Conservation (phyloP, 345 rosid genomes). For the Ceriops zippeliana region DNA sequence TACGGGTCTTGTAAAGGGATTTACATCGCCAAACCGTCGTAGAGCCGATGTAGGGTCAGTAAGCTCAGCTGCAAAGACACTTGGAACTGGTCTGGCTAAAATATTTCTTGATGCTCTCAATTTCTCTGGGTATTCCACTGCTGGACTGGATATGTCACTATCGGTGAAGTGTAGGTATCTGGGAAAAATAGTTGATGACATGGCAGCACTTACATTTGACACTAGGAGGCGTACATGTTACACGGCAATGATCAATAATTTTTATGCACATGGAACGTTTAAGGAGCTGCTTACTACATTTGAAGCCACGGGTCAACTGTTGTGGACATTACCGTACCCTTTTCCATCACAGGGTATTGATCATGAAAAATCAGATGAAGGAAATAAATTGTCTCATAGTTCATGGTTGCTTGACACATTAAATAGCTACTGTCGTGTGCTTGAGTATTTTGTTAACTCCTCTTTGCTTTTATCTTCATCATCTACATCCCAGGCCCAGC, state of each 20-base stretch:
- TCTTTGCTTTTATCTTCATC: conserved; percentile 59
- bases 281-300: conserved; percentile 87
- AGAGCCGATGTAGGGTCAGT: conserved; percentile 71
- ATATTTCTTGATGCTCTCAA: conserved; percentile 74
- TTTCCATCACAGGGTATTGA: conserved; percentile 49
- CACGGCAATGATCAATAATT: conserved; percentile 82
- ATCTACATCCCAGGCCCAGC: conserved; percentile 78
- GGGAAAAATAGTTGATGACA: conserved; percentile 89
- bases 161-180: conserved; percentile 91
- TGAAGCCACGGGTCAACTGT: conserved; percentile 89
- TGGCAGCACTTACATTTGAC: conserved; percentile 73
- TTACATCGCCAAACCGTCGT: conserved; percentile 84
- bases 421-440: conserved; percentile 68
- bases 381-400: conserved; percentile 55
- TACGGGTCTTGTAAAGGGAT: conserved; percentile 85
- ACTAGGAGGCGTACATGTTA: conserved; percentile 74
- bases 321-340: conserved; percentile 71
- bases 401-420: conserved; percentile 81
- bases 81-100: conserved; percentile 81
- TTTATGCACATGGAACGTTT: conserved; percentile 88
- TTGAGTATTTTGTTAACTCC: conserved; percentile 87
- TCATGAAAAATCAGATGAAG: conserved; percentile 64
- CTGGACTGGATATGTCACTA: conserved; percentile 54
- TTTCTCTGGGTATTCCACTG: conserved; percentile 66
- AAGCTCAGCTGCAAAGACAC: conserved; percentile 78